Evolutionary conservation across 805 yeast genomes (phyloP).

Genomic region (Cyberlindnera maritima): DNA sequence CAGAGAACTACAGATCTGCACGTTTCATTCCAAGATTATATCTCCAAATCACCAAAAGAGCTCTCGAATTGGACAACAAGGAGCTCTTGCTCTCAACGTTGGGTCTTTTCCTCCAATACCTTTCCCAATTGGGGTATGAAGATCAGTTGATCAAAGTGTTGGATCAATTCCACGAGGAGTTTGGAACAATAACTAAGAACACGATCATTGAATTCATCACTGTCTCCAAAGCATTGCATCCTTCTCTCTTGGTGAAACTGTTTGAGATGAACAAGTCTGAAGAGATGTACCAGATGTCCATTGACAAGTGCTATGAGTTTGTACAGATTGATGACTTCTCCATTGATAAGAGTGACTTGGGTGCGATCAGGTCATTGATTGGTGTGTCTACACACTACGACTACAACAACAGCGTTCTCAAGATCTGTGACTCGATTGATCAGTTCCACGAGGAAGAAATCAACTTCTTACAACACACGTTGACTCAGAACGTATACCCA

Average conservation of each 20-base stretch:
- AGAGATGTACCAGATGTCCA: background rate
- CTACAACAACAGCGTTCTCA: background rate
- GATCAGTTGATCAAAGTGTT: conserved; percentile 13
- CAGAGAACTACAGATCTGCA: conserved; percentile 22
- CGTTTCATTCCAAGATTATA: conserved; percentile 26
- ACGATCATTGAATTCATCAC: background rate
- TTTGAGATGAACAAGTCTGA: background rate
- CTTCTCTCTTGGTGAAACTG: conserved; percentile 1
- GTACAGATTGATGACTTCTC: background rate
- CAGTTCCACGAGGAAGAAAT: background rate
- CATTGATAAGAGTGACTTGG: background rate
- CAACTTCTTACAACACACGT: background rate
- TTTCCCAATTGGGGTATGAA: conserved; percentile 17
- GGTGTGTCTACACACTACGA: background rate
- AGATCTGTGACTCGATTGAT: conserved; percentile 6
- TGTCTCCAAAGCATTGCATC: background rate
- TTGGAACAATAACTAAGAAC: background rate
- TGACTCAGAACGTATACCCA: background rate
- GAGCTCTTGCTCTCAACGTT: conserved; percentile 8
- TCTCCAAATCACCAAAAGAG: conserved; percentile 16
- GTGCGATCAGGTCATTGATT: background rate
- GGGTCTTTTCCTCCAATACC: conserved; percentile 17
- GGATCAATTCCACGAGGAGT: conserved; percentile 3
- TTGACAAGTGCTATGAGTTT: background rate
- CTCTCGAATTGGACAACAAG: background rate